A percentile compares a stretch with the other conserved stretches of the same genome.
phyloP scores from a whole-genome alignment of 2,329 filamentous ascomycete genomes.

The Alternaria postmessia region DNA sequence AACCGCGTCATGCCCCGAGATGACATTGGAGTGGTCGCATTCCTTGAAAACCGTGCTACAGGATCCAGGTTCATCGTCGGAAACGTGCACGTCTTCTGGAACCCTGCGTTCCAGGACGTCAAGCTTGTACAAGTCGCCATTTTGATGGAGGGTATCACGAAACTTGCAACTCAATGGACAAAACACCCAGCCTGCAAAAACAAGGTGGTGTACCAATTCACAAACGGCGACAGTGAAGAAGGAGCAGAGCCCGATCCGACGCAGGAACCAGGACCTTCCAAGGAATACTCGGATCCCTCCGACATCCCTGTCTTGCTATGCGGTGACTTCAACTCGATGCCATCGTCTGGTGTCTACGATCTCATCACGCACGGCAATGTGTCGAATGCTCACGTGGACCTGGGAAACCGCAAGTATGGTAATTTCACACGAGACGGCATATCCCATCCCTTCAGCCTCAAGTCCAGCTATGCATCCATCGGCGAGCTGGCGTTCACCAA shows the following conservation, averaged over 20 bases:
- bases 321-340: constrained; percentile 93
- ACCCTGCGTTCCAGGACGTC: constrained; percentile 87
- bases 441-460: constrained; percentile 90
- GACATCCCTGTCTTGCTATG: constrained; percentile 92
- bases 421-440: constrained; percentile 93
- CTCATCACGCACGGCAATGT: constrained; percentile 83
- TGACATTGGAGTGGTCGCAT: constrained; percentile 90
- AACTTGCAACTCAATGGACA: constrained; percentile 84
- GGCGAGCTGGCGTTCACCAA: constrained; percentile 94
- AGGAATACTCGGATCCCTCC: constrained; percentile 84
- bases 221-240: constrained; percentile 59
- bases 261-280: constrained; percentile 77
- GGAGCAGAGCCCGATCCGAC: constrained; percentile 61
- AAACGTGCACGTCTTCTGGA: constrained; percentile 96
- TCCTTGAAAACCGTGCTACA: constrained; percentile 90
- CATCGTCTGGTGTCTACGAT: constrained; percentile 89
- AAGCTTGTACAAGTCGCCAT: constrained; percentile 97
- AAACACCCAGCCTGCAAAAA: constrained; percentile 82
- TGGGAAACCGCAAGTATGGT: constrained; percentile 84
- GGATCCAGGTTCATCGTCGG: constrained; percentile 92
- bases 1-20: constrained; percentile 99
- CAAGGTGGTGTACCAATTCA: constrained; percentile 66
- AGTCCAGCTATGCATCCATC: constrained; percentile 86
- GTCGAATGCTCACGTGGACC: constrained; percentile 78
- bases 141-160: constrained; percentile 88